phyloP scores from a whole-genome alignment of 1,284 basidiomycete genomes.

The Polyporus tsugae region DNA sequence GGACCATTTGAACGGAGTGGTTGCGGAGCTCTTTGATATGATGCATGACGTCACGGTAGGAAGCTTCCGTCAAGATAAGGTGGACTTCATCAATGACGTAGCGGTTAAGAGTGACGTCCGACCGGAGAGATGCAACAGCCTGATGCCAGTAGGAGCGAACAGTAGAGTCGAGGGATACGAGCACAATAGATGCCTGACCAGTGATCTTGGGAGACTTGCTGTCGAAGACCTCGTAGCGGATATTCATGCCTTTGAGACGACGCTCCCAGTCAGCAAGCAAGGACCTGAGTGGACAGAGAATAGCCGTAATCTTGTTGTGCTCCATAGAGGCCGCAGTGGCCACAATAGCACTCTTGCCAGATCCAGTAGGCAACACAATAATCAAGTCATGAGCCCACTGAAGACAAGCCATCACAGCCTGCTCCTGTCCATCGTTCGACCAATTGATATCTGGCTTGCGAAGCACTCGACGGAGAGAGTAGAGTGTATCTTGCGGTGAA shows the following conservation, averaged over 20 bases:
- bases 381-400: conserved; percentile 15
- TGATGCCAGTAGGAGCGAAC: conserved; percentile 5
- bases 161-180: conserved; percentile 9
- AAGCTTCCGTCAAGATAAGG: conserved; percentile 11
- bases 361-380: conserved; percentile 20
- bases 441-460: neutral
- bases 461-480: neutral
- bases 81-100: conserved; percentile 21
- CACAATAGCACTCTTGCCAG: conserved; percentile 19
- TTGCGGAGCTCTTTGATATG: conserved; percentile 17
- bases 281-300: conserved; percentile 15
- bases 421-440: conserved; percentile 16
- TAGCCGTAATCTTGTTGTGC: conserved; percentile 14
- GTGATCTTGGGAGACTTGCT: conserved; percentile 3
- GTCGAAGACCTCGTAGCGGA: conserved; percentile 11
- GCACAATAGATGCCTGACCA: conserved; percentile 4
- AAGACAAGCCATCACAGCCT: conserved; percentile 13
- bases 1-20: neutral
- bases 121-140: conserved; percentile 8
- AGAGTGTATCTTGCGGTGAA: too few relatives aligned
- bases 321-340: conserved; percentile 16
- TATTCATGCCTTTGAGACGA: neutral
- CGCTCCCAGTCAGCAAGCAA: conserved; percentile 19
- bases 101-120: conserved; percentile 6
- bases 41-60: conserved; percentile 15